Percentiles rank a stretch among this genome's conserved stretches.
Evolutionary conservation across 192 early-diverging fungal species (phyloP).

Genomic region (Coemansia sp.): DNA sequence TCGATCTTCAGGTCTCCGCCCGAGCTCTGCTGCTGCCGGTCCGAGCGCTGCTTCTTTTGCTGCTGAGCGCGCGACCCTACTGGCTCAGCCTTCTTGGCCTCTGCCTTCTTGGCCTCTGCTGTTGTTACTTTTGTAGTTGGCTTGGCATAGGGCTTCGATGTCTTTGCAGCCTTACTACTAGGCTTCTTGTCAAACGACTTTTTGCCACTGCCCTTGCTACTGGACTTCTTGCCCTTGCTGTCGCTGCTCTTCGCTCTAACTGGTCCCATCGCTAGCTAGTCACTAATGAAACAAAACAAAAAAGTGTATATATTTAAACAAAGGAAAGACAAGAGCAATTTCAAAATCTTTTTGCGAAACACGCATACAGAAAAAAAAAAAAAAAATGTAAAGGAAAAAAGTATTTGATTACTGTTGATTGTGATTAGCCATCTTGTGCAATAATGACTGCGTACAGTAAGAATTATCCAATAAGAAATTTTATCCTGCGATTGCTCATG

Average conservation of each 20-base stretch:
- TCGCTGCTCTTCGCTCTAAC: neutral
- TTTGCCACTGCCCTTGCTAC: too few species aligned
- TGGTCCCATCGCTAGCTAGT: neutral
- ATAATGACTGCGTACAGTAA: too few species aligned
- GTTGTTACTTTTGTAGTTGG: neutral
- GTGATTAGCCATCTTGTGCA: neutral
- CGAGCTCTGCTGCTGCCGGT: constrained; percentile 52
- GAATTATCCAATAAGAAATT: too few species aligned
- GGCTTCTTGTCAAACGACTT: neutral
- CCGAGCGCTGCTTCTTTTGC: constrained; percentile 54
- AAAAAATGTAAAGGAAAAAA: neutral
- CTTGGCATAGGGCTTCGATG: constrained; percentile 11
- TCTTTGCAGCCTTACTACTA: neutral
- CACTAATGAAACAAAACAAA: too few species aligned
- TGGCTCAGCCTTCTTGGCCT: neutral
- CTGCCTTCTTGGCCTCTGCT: too few species aligned
- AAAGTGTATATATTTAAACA: neutral
- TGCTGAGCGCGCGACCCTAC: constrained; percentile 51
- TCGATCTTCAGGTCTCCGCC: constrained; percentile 69
- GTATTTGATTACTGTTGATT: neutral
- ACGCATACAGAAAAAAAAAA: neutral
- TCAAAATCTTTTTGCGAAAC: neutral
- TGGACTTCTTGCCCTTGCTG: neutral
- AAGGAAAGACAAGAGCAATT: neutral
- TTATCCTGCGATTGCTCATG: too few species aligned